Evolutionary conservation across 768 basidiomycete species (phyloP).

Genomic region (Candolleomyces efflorescens): DNA sequence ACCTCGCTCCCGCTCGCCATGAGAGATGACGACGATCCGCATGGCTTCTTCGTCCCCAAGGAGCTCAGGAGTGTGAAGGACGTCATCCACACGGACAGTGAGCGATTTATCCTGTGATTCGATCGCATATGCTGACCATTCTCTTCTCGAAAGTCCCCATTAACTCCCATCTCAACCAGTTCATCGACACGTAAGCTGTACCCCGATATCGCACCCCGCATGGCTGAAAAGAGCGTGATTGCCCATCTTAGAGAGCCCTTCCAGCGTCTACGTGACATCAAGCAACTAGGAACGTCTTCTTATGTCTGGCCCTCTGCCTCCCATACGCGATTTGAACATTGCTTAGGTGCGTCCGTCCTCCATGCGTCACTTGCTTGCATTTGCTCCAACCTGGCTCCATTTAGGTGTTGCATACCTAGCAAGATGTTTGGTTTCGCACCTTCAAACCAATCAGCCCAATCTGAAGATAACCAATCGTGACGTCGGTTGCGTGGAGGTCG

Average conservation of each 20-base stretch:
- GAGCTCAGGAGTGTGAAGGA: constrained; percentile 9
- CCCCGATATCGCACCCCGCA: not conserved
- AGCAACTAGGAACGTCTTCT: constrained; percentile 76
- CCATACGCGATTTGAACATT: constrained; percentile 83
- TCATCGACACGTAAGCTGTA: constrained; percentile 66
- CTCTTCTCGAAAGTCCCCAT: constrained; percentile 29
- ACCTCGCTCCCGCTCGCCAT: not conserved
- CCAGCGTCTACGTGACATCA: constrained; percentile 71
- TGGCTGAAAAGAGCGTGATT: not conserved
- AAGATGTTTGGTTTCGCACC: constrained; percentile 53
- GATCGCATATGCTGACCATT: not conserved
- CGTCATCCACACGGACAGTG: constrained; percentile 13
- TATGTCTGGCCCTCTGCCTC: constrained; percentile 76
- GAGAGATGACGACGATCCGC: not conserved
- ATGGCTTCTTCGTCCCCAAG: not conserved
- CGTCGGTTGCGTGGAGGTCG: constrained; percentile 71
- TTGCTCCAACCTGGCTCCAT: not conserved
- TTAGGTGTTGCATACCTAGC: constrained; percentile 75
- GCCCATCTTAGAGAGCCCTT: constrained; percentile 57
- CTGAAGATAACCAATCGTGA: constrained; percentile 69
- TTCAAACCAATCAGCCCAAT: constrained; percentile 54
- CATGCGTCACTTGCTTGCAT: not conserved
- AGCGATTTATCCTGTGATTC: not conserved
- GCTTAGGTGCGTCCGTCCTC: constrained; percentile 51
- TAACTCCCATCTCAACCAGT: constrained; percentile 27